Conservation (phyloP, 768 basidiomycete genomes). For the Cantharellus anzutake region DNA sequence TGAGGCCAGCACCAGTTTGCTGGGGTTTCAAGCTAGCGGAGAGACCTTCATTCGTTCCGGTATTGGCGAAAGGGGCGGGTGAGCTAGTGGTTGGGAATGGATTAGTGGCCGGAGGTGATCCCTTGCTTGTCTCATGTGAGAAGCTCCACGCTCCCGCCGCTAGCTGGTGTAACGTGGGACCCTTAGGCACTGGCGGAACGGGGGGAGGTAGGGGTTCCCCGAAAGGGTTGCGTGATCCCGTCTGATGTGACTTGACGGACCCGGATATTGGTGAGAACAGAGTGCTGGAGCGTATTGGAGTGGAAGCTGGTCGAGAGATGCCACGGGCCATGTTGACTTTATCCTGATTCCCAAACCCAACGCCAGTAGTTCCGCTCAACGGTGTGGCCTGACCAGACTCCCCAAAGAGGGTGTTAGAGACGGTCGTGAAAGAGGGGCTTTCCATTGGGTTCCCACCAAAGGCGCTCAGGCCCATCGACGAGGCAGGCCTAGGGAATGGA, state of each 20-base stretch:
- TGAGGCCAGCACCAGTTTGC: background rate
- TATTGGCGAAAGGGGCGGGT: background rate
- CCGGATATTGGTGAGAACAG: background rate
- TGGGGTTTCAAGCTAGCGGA: background rate
- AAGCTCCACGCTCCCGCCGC: constrained; percentile 24
- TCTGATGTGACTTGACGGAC: constrained; percentile 61
- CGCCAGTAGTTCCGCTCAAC: background rate
- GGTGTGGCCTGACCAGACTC: too few relatives aligned
- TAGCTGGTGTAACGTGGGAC: constrained; percentile 47
- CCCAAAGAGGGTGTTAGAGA: too few relatives aligned
- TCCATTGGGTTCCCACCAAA: too few relatives aligned
- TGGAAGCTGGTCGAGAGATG: constrained; percentile 40
- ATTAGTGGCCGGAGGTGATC: background rate
- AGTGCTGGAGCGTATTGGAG: constrained; percentile 30
- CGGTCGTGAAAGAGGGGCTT: too few relatives aligned
- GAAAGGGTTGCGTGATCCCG: constrained; percentile 92
- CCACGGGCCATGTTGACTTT: too few relatives aligned
- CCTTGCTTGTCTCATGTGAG: background rate
- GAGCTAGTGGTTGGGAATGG: background rate
- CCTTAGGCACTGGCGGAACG: constrained; percentile 49
- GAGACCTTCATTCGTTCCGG: background rate
- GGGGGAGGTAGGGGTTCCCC: constrained; percentile 43
- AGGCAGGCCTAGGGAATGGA: constrained; percentile 11
- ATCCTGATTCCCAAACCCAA: background rate
- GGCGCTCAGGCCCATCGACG: constrained; percentile 6